These are phyloP conservation scores for Monosporascus sp. DNA, from an alignment of 2,329 filamentous ascomycete species.

Conservation along the genomic window DNA sequence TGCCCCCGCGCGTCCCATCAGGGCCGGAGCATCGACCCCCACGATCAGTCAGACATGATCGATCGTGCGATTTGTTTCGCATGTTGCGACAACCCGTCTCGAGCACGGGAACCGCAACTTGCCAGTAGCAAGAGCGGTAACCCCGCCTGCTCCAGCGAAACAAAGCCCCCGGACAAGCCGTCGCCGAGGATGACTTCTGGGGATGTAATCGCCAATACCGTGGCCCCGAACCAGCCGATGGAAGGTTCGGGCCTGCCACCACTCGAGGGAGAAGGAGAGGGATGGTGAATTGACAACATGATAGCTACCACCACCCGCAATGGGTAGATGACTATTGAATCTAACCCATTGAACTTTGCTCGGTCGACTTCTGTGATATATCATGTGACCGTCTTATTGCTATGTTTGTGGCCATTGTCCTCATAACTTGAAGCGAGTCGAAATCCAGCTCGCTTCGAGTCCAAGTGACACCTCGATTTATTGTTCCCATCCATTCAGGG, in stretches of 20 bases:
- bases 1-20: conserved; percentile 30
- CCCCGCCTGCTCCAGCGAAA: conserved; percentile 20
- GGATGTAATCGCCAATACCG: conserved; percentile 1
- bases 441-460: too few relatives aligned
- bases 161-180: not conserved
- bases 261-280: not conserved
- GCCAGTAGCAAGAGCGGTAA: conserved; percentile 4
- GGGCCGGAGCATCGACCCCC: conserved; percentile 53
- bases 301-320: conserved; percentile 18
- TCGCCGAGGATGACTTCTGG: conserved; percentile 1
- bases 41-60: conserved; percentile 21
- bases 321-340: conserved; percentile 46
- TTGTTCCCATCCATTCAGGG: too few relatives aligned
- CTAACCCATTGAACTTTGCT: conserved; percentile 31
- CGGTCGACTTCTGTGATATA: not conserved
- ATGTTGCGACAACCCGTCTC: conserved; percentile 21
- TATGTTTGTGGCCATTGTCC: not conserved
- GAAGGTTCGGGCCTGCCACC: conserved; percentile 7
- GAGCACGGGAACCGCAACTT: conserved; percentile 14
- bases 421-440: too few relatives aligned
- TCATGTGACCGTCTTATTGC: not conserved
- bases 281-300: conserved; percentile 1
- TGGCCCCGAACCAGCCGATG: conserved; percentile 7
- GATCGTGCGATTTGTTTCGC: conserved; percentile 25
- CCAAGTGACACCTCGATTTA: too few relatives aligned